phyloP scores from a whole-genome alignment of 192 early-diverging fungal genomes.

The Backusella tarrabulga region DNA sequence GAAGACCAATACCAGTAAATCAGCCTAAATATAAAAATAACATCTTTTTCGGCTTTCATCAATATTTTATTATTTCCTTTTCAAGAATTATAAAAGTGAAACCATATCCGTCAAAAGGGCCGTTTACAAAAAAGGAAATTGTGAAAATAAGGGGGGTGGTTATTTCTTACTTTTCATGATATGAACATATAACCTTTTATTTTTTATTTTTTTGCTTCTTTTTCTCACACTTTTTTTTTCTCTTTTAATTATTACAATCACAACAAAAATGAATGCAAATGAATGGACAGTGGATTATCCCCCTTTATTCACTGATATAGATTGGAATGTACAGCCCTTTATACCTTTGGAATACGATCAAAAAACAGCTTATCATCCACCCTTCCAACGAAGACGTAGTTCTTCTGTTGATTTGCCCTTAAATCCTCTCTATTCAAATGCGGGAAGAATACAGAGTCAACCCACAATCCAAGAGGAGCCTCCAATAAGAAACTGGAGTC shows the following conservation, averaged over 20 bases:
- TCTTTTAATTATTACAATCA: not conserved
- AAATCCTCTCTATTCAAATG: not conserved
- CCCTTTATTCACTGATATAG: conserved; percentile 8
- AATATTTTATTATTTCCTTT: not conserved
- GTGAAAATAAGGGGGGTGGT: not conserved
- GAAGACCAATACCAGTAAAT: not conserved
- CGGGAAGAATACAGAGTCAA: not conserved
- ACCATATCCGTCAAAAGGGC: not conserved
- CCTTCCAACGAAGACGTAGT: conserved; percentile 15
- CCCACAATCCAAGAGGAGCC: conserved; percentile 15
- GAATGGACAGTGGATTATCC: conserved; percentile 2
- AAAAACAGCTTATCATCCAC: not conserved
- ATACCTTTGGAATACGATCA: conserved; percentile 6
- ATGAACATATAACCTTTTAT: not conserved
- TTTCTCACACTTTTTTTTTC: conserved; percentile 1
- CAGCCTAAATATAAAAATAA: not conserved
- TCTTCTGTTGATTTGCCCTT: conserved; percentile 16
- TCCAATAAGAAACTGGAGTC: not conserved
- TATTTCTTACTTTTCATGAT: not conserved
- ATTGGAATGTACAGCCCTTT: conserved; percentile 5
- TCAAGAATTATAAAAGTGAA: not conserved
- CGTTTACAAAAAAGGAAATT: conserved; percentile 4
- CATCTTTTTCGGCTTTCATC: not conserved
- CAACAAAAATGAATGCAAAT: not conserved
- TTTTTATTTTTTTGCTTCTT: not conserved